Conservation (phyloP, 1,284 basidiomycete species). For the Ceratobasidium sp. region DNA sequence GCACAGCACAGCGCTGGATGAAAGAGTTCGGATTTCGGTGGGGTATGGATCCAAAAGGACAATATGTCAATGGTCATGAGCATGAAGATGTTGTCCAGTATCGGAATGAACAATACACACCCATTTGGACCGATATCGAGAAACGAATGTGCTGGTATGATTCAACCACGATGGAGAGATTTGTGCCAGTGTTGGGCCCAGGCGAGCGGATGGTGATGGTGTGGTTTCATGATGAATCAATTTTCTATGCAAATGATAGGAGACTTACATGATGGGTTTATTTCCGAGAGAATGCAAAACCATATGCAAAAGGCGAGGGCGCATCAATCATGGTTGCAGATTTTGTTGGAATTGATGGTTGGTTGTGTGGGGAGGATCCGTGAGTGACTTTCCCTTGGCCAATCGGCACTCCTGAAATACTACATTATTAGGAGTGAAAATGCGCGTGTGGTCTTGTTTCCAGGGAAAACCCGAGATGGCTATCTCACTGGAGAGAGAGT, state of each 20-base stretch:
- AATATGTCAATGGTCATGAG: slow-evolving; percentile 53
- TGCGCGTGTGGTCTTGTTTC: slow-evolving; percentile 51
- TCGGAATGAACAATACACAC: slow-evolving; percentile 48
- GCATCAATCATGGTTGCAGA: slow-evolving; percentile 55
- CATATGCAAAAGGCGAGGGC: slow-evolving; percentile 53
- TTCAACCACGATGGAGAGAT: not conserved
- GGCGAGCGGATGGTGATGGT: slow-evolving; percentile 45
- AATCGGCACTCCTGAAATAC: too few relatives aligned
- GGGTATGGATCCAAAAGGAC: slow-evolving; percentile 44
- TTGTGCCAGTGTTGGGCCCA: not conserved
- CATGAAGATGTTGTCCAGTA: slow-evolving; percentile 50
- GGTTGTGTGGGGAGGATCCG: slow-evolving; percentile 49
- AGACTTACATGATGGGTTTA: slow-evolving; percentile 49
- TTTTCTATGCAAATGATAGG: slow-evolving; percentile 53
- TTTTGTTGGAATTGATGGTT: slow-evolving; percentile 54
- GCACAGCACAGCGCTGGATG: slow-evolving; percentile 39
- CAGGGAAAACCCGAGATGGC: slow-evolving; percentile 56
- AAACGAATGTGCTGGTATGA: not conserved
- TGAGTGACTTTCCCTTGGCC: too few relatives aligned
- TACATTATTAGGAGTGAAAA: too few relatives aligned
- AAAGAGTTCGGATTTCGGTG: not conserved
- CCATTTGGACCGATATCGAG: not conserved
- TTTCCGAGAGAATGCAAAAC: slow-evolving; percentile 46
- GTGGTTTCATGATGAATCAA: slow-evolving; percentile 49
- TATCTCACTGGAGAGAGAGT: slow-evolving; percentile 52